A percentile compares a stretch with the other conserved stretches of the same genome.
These are phyloP conservation scores for Magnusiomyces clavatus DNA, from an alignment of 1,139 yeast species.

Conservation along the genomic window DNA sequence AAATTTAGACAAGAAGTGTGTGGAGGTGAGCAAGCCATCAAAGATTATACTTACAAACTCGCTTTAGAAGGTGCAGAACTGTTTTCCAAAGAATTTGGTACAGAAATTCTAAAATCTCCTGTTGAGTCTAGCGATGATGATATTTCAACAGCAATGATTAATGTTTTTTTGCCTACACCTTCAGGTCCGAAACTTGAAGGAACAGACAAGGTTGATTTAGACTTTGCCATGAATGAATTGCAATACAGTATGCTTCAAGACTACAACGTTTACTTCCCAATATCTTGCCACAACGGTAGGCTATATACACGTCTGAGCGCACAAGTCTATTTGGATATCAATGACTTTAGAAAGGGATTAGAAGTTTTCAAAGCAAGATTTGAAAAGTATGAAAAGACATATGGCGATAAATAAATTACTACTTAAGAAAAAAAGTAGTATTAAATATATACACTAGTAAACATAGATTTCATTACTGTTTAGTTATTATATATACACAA, in stretches of 20 bases:
- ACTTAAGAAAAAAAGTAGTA: no score
- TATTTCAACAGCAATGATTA: conserved; percentile 40
- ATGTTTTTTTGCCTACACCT: conserved; percentile 38
- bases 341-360: conserved; percentile 45
- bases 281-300: conserved; percentile 37
- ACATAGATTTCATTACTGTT: no score
- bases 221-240: conserved; percentile 8
- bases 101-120: conserved; percentile 35
- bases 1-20: conserved; percentile 46
- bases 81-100: conserved; percentile 31
- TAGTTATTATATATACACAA: no score
- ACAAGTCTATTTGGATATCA: conserved; percentile 50
- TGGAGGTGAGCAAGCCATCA: conserved; percentile 55
- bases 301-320: conserved; percentile 49
- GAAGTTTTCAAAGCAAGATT: conserved; percentile 23
- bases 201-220: neutral
- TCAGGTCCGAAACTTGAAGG: conserved; percentile 10
- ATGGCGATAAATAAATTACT: no score
- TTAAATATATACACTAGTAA: no score
- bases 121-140: conserved; percentile 20
- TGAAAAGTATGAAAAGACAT: no score
- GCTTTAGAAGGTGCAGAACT: conserved; percentile 39
- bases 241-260: conserved; percentile 23
- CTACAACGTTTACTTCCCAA: conserved; percentile 42
- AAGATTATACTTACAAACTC: conserved; percentile 41